phyloP scores from a whole-genome alignment of 352 stramenopile species.

The Phytophthora sp. region DNA sequence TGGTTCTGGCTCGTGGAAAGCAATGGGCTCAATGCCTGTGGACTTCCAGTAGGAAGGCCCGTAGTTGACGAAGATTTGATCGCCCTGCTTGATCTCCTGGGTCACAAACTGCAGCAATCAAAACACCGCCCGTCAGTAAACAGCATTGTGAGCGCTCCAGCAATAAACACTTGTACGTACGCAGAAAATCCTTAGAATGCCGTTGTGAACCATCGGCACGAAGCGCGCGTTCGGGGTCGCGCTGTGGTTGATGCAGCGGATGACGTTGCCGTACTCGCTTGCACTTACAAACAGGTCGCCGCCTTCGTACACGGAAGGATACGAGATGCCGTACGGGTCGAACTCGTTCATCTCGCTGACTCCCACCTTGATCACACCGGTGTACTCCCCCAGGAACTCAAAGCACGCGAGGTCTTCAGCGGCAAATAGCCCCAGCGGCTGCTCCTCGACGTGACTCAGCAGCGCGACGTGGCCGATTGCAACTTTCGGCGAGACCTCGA shows the following conservation, averaged over 20 bases:
- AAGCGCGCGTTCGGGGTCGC: constrained; percentile 63
- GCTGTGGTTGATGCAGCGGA: constrained; percentile 85
- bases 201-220: constrained; percentile 64
- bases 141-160: neutral
- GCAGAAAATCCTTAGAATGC: constrained; percentile 79
- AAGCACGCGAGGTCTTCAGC: constrained; percentile 43
- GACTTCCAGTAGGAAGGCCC: constrained; percentile 72
- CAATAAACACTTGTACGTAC: constrained; percentile 35
- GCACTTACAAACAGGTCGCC: constrained; percentile 75
- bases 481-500: constrained; percentile 53
- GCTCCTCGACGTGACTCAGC: constrained; percentile 52
- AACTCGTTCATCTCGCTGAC: constrained; percentile 43
- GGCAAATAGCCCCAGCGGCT: constrained; percentile 70
- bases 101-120: constrained; percentile 56
- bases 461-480: constrained; percentile 56
- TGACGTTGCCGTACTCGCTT: constrained; percentile 75
- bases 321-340: constrained; percentile 75
- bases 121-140: constrained; percentile 3
- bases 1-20: constrained; percentile 30
- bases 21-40: constrained; percentile 56
- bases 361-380: constrained; percentile 66
- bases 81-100: constrained; percentile 39
- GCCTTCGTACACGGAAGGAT: constrained; percentile 71
- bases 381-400: constrained; percentile 74
- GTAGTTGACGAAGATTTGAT: constrained; percentile 85